Conservation (phyloP, 345 rosid genomes). For the Rhizophora apiculata region DNA sequence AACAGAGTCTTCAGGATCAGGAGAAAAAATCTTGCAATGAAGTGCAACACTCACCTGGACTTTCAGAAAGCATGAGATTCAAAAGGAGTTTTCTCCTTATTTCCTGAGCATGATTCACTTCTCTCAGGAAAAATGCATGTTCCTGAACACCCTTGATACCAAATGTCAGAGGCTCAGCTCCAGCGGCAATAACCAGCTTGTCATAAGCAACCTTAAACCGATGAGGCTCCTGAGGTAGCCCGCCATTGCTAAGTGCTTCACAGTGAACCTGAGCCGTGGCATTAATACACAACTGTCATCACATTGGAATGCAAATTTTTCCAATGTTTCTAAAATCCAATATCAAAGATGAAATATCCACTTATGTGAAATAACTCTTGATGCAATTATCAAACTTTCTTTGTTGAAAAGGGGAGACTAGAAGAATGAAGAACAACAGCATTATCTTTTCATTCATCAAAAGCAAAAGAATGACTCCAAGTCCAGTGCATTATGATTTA, state of each 20-base stretch:
- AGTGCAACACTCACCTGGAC: constrained; percentile 50
- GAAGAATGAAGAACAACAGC: background rate
- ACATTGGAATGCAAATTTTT: background rate
- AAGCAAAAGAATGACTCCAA: background rate
- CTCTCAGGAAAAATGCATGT: constrained; percentile 83
- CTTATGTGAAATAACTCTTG: background rate
- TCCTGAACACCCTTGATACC: constrained; percentile 88
- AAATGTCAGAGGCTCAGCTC: constrained; percentile 90
- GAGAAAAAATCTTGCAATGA: background rate
- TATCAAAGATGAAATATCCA: too few relatives aligned
- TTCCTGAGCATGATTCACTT: constrained; percentile 92
- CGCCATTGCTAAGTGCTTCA: constrained; percentile 56
- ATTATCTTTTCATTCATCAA: background rate
- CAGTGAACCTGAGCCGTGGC: constrained; percentile 59
- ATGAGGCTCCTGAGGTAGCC: constrained; percentile 55
- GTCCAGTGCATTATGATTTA: too few relatives aligned
- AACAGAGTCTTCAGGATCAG: background rate
- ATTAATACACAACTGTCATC: background rate
- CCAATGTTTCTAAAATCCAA: too few relatives aligned
- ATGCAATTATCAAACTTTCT: background rate
- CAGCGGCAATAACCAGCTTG: constrained; percentile 81
- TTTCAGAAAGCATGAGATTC: constrained; percentile 89
- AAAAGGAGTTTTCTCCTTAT: constrained; percentile 87
- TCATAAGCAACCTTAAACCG: constrained; percentile 83
- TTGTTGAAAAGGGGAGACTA: background rate